Conservation (phyloP, 2,329 filamentous ascomycete species). For the Kalmusia sp. region DNA sequence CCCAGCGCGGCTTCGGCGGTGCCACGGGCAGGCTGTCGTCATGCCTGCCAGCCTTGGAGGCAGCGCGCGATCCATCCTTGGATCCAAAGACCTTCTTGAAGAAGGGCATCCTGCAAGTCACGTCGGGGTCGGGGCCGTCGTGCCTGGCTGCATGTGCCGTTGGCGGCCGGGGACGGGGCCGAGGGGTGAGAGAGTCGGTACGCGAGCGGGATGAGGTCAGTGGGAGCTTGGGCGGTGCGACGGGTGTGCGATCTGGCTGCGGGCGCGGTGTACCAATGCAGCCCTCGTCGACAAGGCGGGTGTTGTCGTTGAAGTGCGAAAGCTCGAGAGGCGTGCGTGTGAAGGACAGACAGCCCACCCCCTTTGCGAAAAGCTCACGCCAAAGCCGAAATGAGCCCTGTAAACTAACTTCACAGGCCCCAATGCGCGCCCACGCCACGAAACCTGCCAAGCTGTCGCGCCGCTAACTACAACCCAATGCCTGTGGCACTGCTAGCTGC, state of each 20-base stretch:
- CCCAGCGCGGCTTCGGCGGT: constrained; percentile 78
- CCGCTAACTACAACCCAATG: constrained; percentile 6
- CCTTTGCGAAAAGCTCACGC: constrained; percentile 21
- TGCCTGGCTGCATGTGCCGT: constrained; percentile 29
- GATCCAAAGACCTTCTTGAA: constrained; percentile 49
- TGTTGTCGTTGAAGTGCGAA: not conserved
- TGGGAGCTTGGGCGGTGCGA: constrained; percentile 3
- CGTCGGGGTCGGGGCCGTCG: constrained; percentile 23
- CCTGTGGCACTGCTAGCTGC: not conserved
- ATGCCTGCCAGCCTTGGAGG: constrained; percentile 36
- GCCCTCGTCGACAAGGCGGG: not conserved
- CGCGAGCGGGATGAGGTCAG: constrained; percentile 14
- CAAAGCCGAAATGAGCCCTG: constrained; percentile 18
- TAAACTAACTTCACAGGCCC: constrained; percentile 15
- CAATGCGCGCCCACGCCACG: constrained; percentile 16
- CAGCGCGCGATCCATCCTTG: constrained; percentile 40
- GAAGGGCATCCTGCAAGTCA: constrained; percentile 41
- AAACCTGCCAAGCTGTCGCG: constrained; percentile 19
- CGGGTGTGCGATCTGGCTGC: not conserved
- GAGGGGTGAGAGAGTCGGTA: constrained; percentile 16
- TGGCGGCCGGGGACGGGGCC: constrained; percentile 21
- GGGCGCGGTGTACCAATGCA: not conserved
- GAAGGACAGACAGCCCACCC: not conserved
- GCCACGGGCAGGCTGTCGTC: constrained; percentile 31
- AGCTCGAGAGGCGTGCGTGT: not conserved